These are phyloP conservation scores for Kurtzmaniella quercitrusa DNA, from an alignment of 1,139 yeast genomes.

Conservation along the genomic window DNA sequence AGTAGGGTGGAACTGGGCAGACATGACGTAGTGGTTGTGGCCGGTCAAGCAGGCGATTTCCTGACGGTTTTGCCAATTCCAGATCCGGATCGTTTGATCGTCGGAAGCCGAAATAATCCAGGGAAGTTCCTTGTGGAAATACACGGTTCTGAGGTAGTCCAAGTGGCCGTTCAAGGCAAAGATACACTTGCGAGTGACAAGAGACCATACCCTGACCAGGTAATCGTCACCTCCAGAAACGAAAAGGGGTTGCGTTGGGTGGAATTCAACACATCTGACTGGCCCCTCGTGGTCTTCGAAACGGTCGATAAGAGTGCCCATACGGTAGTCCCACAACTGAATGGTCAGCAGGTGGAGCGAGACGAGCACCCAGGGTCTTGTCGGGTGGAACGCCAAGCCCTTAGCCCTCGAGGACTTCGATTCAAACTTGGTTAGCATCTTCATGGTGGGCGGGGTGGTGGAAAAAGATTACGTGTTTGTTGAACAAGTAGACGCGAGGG, in stretches of 20 bases:
- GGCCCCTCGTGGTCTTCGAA: slow-evolving; percentile 99
- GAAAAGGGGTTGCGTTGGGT: slow-evolving; percentile 95
- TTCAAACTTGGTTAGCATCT: slow-evolving; percentile 97
- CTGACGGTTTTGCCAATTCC: slow-evolving; percentile 99
- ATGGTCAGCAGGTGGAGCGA: slow-evolving; percentile 92
- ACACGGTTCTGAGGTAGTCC: slow-evolving; percentile 92
- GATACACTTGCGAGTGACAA: slow-evolving; percentile 84
- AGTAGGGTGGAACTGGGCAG: slow-evolving; percentile 95
- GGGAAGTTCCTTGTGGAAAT: slow-evolving; percentile 93
- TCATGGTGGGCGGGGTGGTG: slow-evolving; percentile 48
- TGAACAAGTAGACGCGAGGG: not conserved
- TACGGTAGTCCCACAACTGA: slow-evolving; percentile 98
- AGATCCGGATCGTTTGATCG: slow-evolving; percentile 96
- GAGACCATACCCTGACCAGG: slow-evolving; percentile 92
- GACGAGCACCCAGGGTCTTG: slow-evolving; percentile 94
- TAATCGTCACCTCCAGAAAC: slow-evolving; percentile 98
- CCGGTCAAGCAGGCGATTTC: slow-evolving; percentile 97
- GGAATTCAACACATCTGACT: slow-evolving; percentile 92
- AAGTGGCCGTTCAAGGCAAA: slow-evolving; percentile 91
- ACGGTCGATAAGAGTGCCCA: slow-evolving; percentile 96
- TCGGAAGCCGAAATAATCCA: slow-evolving; percentile 97
- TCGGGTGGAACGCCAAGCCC: slow-evolving; percentile 97
- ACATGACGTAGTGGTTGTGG: slow-evolving; percentile 97
- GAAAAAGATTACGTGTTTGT: slow-evolving; percentile 1
- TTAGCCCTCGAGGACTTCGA: slow-evolving; percentile 98